Evolutionary conservation across 108 stramenopile genomes (phyloP), one percentile per base, ranked within the genome.

Genomic region (Cyclotella sp.): DNA sequence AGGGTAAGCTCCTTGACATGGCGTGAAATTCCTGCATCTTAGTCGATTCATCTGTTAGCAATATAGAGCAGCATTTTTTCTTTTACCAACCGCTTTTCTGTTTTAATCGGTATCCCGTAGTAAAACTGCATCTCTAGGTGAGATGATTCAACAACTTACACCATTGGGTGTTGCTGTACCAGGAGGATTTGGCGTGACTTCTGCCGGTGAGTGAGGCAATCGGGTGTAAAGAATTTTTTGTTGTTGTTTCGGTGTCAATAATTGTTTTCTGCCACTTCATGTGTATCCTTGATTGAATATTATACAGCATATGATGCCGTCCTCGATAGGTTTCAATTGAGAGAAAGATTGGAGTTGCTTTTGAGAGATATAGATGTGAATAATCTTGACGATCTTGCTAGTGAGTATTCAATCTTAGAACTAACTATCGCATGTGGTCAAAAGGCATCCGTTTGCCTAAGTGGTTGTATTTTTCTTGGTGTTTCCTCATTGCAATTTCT

Each of bases 41-140:
- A 19, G n/a, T 51, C n/a, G 19, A 43, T 26, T 30, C 43, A 15
- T 40, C 45, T 42, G 2, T 34, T 6, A 34, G 34, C 34, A 34
- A 6, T 34, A 34, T 34, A 34, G 34, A 34, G 4, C 34, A 34
- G 6, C 34, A 34, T 34, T 34, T 34, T 34, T 34, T 34, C 34
- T 6, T 34, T 34, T 34, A 34, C 34, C 6, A 6, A 71, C 6
- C 12, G 9, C 28, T 43, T 42, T 49, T 27, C 39, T 67, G 29
- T 53, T 18, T 16, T 51, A 29, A 1, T 21, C n/a, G 43, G 51
- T 41, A 40, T 11, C 1, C 24, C 41, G 39, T 45, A 75, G 79
- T 8, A 82, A 83, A 28, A 83, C 82, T 42, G 82, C 82, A 54
- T 83, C 82, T 1, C 65, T 83, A 7, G 82, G 82, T 9, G 82